Evolutionary conservation across 768 basidiomycete species (phyloP).

Genomic region (Phanerochaete carnosa): DNA sequence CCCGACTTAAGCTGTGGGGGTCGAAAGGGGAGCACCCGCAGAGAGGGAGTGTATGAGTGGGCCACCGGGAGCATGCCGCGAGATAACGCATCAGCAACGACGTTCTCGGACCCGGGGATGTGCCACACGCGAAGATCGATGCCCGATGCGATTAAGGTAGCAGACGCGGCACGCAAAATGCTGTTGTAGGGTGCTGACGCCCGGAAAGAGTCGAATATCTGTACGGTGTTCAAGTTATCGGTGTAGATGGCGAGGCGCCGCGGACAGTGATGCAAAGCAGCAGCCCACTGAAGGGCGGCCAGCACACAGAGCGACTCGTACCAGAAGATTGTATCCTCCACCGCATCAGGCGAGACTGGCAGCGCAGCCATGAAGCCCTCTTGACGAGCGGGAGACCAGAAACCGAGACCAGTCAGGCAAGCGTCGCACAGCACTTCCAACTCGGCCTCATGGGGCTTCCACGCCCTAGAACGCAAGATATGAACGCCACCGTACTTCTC

Average conservation of each 20-base stretch:
- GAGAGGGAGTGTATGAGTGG: not conserved
- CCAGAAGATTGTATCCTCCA: slow-evolving; percentile 4
- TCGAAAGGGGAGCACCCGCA: not conserved
- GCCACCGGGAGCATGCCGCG: not conserved
- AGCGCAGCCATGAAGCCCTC: not conserved
- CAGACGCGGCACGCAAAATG: slow-evolving; percentile 13
- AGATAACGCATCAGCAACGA: slow-evolving; percentile 22
- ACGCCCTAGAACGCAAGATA: not conserved
- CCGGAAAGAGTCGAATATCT: slow-evolving; percentile 20
- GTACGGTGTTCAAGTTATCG: slow-evolving; percentile 25
- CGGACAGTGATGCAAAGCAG: not conserved
- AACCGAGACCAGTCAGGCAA: slow-evolving; percentile 16
- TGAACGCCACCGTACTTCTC: slow-evolving; percentile 16
- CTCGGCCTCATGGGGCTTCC: slow-evolving; percentile 1
- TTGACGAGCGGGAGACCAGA: slow-evolving; percentile 14
- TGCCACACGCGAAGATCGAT: slow-evolving; percentile 22
- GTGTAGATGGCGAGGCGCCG: slow-evolving; percentile 17
- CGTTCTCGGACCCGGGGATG: slow-evolving; percentile 21
- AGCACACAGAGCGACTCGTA: slow-evolving; percentile 5
- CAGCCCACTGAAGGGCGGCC: slow-evolving; percentile 2
- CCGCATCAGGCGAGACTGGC: not conserved
- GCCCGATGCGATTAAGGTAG: slow-evolving; percentile 3
- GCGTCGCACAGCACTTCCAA: slow-evolving; percentile 21
- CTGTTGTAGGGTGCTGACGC: slow-evolving; percentile 16
- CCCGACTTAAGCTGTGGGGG: slow-evolving; percentile 24